phyloP scores from a whole-genome alignment of 2,329 filamentous ascomycete species.

The Cytospora piceae region DNA sequence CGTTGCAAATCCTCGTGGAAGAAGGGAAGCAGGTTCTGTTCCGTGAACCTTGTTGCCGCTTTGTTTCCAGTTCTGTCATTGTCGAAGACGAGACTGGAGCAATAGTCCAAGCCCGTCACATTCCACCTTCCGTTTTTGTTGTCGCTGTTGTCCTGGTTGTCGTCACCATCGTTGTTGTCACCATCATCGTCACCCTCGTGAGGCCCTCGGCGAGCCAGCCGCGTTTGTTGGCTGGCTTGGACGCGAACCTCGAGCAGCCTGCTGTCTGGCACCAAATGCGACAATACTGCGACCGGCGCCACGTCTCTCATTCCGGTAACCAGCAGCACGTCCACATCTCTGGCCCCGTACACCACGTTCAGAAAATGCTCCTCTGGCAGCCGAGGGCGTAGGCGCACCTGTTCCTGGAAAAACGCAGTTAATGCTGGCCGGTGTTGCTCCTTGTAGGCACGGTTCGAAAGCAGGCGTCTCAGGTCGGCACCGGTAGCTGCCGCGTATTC shows the following conservation, averaged over 20 bases:
- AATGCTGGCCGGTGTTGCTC: slow-evolving; percentile 60
- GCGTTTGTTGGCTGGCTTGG: slow-evolving; percentile 43
- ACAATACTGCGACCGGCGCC: slow-evolving; percentile 57
- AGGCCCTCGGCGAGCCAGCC: slow-evolving; percentile 41
- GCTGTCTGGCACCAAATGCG: slow-evolving; percentile 56
- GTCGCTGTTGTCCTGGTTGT: slow-evolving; percentile 29
- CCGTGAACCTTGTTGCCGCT: slow-evolving; percentile 45
- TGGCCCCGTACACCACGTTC: slow-evolving; percentile 45
- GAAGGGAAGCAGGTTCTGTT: slow-evolving; percentile 48
- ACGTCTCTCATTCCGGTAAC: slow-evolving; percentile 68
- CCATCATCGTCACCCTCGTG: slow-evolving; percentile 30
- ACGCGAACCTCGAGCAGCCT: slow-evolving; percentile 60
- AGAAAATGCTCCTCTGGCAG: slow-evolving; percentile 58
- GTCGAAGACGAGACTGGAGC: slow-evolving; percentile 52
- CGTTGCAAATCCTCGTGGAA: slow-evolving; percentile 49
- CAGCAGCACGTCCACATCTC: slow-evolving; percentile 57
- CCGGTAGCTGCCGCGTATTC: slow-evolving; percentile 57
- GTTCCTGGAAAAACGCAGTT: slow-evolving; percentile 54
- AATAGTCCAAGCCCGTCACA: slow-evolving; percentile 36
- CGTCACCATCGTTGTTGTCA: slow-evolving; percentile 24
- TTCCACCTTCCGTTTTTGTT: slow-evolving; percentile 33
- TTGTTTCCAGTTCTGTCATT: slow-evolving; percentile 52
- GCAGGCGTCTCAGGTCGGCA: slow-evolving; percentile 51
- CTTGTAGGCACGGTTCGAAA: slow-evolving; percentile 62
- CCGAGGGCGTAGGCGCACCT: slow-evolving; percentile 47